These are phyloP conservation scores for Exophiala oligosperma DNA, from an alignment of 2,329 filamentous ascomycete species.

Conservation along the genomic window DNA sequence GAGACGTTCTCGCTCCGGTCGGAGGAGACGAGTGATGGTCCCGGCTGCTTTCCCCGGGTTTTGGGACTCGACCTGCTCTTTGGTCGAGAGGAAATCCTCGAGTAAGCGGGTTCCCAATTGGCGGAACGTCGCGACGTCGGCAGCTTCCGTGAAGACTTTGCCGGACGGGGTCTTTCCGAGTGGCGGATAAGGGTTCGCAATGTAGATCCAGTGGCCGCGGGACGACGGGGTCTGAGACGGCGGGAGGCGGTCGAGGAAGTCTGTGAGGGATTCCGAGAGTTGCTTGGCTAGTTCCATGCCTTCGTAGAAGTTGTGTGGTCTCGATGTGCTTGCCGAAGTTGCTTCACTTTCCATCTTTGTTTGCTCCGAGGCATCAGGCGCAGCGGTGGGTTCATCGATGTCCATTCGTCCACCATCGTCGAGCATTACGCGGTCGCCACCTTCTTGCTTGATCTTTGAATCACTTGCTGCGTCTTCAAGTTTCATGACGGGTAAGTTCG, in stretches of 20 bases:
- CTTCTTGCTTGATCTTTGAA: not conserved
- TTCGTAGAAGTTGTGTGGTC: conserved; percentile 61
- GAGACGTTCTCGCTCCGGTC: conserved; percentile 43
- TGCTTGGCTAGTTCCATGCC: conserved; percentile 59
- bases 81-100: conserved; percentile 46
- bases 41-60: conserved; percentile 32
- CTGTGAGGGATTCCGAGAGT: conserved; percentile 60
- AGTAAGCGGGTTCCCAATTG: conserved; percentile 58
- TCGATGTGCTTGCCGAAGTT: not conserved
- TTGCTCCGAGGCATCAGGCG: not conserved
- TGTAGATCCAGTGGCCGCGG: conserved; percentile 68
- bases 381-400: too few relatives aligned
- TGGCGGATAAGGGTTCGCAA: conserved; percentile 60
- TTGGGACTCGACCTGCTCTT: conserved; percentile 45
- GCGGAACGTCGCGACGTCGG: conserved; percentile 52
- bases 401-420: not conserved
- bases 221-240: conserved; percentile 60
- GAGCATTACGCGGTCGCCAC: not conserved
- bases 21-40: conserved; percentile 39
- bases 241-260: conserved; percentile 68
- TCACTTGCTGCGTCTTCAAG: not conserved
- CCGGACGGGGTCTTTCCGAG: not conserved
- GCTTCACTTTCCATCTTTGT: not conserved
- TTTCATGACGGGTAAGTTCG: not conserved
- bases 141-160: conserved; percentile 39